These are phyloP conservation scores for Epichloe baconii DNA, from an alignment of 2,329 filamentous ascomycete species.

Conservation along the genomic window DNA sequence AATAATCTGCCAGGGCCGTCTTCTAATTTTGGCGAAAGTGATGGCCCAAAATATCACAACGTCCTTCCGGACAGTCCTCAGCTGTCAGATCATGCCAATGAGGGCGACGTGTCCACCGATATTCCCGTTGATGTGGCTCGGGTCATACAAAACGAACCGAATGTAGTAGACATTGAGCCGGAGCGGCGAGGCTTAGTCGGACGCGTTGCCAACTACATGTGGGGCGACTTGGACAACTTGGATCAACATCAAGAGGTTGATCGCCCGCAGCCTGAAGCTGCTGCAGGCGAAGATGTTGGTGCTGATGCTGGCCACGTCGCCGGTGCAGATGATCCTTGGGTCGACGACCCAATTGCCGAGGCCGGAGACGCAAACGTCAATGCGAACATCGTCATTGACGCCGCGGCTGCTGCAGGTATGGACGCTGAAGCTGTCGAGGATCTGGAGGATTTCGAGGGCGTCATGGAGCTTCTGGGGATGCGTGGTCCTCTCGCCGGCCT, in stretches of 20 bases:
- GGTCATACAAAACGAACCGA: conserved; percentile 1
- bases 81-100: conserved; percentile 2
- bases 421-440: conserved; percentile 70
- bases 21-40: not conserved
- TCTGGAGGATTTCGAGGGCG: conserved; percentile 87
- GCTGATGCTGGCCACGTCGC: conserved; percentile 43
- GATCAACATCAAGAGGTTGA: conserved; percentile 22
- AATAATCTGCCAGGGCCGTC: not conserved
- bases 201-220: conserved; percentile 46
- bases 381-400: conserved; percentile 17
- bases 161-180: conserved; percentile 5
- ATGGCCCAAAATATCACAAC: not conserved
- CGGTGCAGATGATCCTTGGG: conserved; percentile 26
- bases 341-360: conserved; percentile 11
- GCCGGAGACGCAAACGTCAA: conserved; percentile 24
- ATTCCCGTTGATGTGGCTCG: conserved; percentile 7
- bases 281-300: conserved; percentile 20
- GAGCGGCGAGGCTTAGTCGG: conserved; percentile 15
- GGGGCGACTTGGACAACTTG: conserved; percentile 43
- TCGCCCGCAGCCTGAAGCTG: conserved; percentile 10
- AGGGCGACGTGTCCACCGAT: not conserved
- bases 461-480: conserved; percentile 94
- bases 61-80: not conserved
- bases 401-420: conserved; percentile 46
- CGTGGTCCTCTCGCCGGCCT: conserved; percentile 81